Percentiles rank a stretch among this genome's conserved stretches.
Conservation (phyloP, 2,329 filamentous ascomycete genomes). For the Lecanicillium sp. region DNA sequence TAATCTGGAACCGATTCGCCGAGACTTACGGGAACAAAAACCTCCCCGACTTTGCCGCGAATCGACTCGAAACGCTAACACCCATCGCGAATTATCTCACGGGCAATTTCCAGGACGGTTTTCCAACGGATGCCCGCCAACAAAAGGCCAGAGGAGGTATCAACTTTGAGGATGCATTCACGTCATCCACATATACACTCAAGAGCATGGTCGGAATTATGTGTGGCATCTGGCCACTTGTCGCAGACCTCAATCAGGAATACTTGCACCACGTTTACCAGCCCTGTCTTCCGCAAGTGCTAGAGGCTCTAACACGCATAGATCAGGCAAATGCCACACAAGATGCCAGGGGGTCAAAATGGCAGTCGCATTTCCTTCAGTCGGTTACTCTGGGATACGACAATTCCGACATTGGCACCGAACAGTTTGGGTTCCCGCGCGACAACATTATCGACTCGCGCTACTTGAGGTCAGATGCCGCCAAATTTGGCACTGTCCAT, state of each 20-base stretch:
- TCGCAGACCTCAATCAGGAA: conserved; percentile 34
- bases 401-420: conserved; percentile 21
- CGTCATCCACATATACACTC: conserved; percentile 32
- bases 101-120: conserved; percentile 26
- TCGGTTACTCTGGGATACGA: conserved; percentile 25
- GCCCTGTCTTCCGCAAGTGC: conserved; percentile 27
- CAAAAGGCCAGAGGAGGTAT: conserved; percentile 25
- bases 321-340: conserved; percentile 6
- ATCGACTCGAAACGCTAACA: conserved; percentile 20
- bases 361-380: conserved; percentile 24
- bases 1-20: conserved; percentile 26
- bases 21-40: conserved; percentile 21
- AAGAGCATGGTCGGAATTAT: conserved; percentile 33
- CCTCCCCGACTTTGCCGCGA: conserved; percentile 22
- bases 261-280: conserved; percentile 33
- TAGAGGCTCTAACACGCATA: conserved; percentile 17
- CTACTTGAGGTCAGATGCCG: conserved; percentile 18
- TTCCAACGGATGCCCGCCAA: conserved; percentile 14
- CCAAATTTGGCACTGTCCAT: conserved; percentile 20
- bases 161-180: conserved; percentile 30
- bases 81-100: conserved; percentile 24
- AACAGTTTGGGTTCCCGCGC: conserved; percentile 20
- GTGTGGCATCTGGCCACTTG: conserved; percentile 31
- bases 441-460: conserved; percentile 19
- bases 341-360: conserved; percentile 17